A percentile compares a stretch with the other conserved stretches of the same genome.
phyloP scores from a whole-genome alignment of 2,329 filamentous ascomycete species.

The Microsporum audouinii region DNA sequence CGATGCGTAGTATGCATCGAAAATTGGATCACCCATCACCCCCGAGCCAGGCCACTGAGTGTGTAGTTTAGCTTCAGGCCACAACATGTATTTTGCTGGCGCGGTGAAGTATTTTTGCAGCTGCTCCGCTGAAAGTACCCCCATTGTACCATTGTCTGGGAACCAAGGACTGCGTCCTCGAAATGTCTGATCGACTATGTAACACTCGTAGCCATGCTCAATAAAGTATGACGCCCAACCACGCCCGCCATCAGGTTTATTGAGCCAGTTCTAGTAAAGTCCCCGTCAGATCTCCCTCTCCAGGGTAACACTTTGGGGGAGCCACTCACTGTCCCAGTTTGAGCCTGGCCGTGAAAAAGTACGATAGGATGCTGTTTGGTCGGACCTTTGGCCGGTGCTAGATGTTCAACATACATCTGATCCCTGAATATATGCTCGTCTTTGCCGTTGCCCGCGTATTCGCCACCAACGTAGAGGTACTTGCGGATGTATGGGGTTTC shows the following conservation, averaged over 20 bases:
- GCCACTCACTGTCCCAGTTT: constrained; percentile 17
- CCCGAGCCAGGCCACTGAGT: constrained; percentile 32
- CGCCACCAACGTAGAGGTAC: constrained; percentile 19
- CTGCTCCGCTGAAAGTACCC: constrained; percentile 9
- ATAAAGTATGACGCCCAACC: constrained; percentile 39
- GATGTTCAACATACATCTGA: constrained; percentile 22
- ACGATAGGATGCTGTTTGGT: constrained; percentile 15
- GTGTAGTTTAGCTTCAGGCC: constrained; percentile 29
- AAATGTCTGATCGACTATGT: constrained; percentile 29
- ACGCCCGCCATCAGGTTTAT: constrained; percentile 34
- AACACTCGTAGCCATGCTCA: constrained; percentile 32
- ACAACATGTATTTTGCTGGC: constrained; percentile 12
- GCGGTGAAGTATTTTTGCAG: constrained; percentile 19
- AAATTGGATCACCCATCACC: constrained; percentile 21
- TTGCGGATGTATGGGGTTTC: constrained; percentile 6
- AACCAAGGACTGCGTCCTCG: constrained; percentile 21
- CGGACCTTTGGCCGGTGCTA: constrained; percentile 12
- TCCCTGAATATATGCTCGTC: constrained; percentile 18
- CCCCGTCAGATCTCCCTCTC: background rate
- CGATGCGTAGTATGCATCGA: constrained; percentile 23
- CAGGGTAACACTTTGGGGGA: too few relatives aligned
- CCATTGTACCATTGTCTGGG: constrained; percentile 11
- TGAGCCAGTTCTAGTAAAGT: constrained; percentile 27
- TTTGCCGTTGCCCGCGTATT: constrained; percentile 12
- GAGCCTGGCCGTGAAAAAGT: constrained; percentile 17